These are phyloP conservation scores for Chrysanthemum lavandulifolium DNA, from an alignment of 129 eudicot genomes.

Conservation along the genomic window DNA sequence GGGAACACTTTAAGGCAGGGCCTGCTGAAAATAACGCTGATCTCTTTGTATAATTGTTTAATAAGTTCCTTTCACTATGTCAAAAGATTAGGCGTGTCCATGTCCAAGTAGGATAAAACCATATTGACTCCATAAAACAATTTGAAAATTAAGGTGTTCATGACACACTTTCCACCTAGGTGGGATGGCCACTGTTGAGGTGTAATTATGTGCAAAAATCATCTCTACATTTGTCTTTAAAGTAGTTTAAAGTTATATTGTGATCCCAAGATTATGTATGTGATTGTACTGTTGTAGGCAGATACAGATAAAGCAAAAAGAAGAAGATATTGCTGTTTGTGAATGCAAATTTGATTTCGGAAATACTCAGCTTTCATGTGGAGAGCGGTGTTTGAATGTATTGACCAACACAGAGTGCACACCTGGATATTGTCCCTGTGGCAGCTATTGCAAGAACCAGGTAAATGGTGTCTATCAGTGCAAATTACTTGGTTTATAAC, in stretches of 20 bases:
- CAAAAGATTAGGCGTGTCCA: too few species aligned
- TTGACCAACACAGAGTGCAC: conserved; percentile 91
- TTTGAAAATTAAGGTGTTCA: too few species aligned
- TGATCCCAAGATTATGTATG: conserved; percentile 19
- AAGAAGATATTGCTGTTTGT: conserved; percentile 84
- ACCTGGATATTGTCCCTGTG: conserved; percentile 85
- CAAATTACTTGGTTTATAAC: not conserved
- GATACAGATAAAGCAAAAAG: conserved; percentile 59
- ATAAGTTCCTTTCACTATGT: too few species aligned
- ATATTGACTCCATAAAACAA: too few species aligned
- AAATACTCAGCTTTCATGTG: conserved; percentile 80
- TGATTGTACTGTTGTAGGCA: conserved; percentile 38
- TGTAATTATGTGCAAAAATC: conserved; percentile 5
- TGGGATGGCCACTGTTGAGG: conserved; percentile 6
- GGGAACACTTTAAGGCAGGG: too few species aligned
- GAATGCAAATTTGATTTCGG: conserved; percentile 69
- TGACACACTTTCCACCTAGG: too few species aligned
- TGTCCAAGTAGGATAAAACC: too few species aligned
- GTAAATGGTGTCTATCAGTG: conserved; percentile 10
- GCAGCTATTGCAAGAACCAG: conserved; percentile 75
- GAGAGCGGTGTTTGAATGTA: conserved; percentile 87
- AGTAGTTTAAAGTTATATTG: conserved; percentile 1
- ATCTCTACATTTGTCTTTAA: conserved; percentile 8
- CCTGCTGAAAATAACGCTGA: too few species aligned
- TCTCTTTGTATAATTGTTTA: too few species aligned